Evolutionary conservation across 1,284 basidiomycete species (phyloP).

Genomic region (Pulveroboletus sp.): DNA sequence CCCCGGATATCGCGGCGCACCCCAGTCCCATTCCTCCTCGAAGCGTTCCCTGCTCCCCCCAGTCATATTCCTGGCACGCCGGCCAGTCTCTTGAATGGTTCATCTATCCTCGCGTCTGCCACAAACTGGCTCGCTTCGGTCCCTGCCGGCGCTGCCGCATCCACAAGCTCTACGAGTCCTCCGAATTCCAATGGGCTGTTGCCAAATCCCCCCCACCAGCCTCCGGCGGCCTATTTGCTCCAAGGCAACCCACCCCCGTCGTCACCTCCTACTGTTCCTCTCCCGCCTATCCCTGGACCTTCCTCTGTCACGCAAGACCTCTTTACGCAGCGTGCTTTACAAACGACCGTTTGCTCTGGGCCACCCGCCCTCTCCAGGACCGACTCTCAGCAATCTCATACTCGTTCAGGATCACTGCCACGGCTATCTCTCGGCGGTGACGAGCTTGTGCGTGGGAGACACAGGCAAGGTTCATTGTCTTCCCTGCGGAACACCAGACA

Average conservation of each 20-base stretch:
- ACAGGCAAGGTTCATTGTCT: constrained; percentile 29
- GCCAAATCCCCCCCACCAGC: constrained; percentile 15
- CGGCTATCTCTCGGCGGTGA: constrained; percentile 19
- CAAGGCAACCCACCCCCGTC: constrained; percentile 30
- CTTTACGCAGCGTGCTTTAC: constrained; percentile 16
- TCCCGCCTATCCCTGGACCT: constrained; percentile 29
- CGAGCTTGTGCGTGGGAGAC: constrained; percentile 14
- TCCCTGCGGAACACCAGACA: constrained; percentile 29
- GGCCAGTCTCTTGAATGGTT: constrained; percentile 7
- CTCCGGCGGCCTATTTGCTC: background rate
- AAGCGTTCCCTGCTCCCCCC: constrained; percentile 30
- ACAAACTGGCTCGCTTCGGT: constrained; percentile 4
- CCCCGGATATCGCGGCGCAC: constrained; percentile 31
- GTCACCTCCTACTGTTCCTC: constrained; percentile 28
- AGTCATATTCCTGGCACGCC: constrained; percentile 31
- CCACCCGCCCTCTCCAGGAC: constrained; percentile 22
- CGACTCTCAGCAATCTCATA: constrained; percentile 18
- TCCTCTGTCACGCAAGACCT: constrained; percentile 22
- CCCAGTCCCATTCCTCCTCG: constrained; percentile 30
- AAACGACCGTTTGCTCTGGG: constrained; percentile 11
- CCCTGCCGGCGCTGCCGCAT: constrained; percentile 1
- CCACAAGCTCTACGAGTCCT: background rate
- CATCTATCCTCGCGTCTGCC: constrained; percentile 16
- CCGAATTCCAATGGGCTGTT: constrained; percentile 2
- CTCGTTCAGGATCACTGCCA: constrained; percentile 17